Evolutionary conservation across 1,284 basidiomycete genomes (phyloP).

Genomic region (Pyrrhoderma lamaoense): DNA sequence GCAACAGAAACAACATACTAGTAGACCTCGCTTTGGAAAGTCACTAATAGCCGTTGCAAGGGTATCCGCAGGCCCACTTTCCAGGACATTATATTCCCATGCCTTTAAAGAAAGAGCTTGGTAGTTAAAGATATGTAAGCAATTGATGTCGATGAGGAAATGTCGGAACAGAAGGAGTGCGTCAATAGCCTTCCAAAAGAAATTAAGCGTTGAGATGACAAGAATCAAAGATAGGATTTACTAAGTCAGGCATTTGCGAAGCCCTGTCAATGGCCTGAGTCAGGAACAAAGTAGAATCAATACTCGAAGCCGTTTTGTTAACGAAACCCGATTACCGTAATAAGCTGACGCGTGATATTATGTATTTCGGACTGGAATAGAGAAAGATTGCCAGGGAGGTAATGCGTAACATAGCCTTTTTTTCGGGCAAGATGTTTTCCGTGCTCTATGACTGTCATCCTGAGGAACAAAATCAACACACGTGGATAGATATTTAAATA

Average conservation of each 20-base stretch:
- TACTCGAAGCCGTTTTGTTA: not conserved
- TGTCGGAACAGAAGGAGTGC: constrained; percentile 20
- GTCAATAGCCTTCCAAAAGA: constrained; percentile 12
- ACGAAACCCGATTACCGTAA: constrained; percentile 17
- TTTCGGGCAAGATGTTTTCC: constrained; percentile 16
- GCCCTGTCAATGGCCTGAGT: no score
- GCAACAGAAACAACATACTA: no score
- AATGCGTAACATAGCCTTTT: constrained; percentile 19
- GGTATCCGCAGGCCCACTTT: constrained; percentile 9
- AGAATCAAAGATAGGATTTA: not conserved
- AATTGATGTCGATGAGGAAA: constrained; percentile 19
- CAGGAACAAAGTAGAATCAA: not conserved
- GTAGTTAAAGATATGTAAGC: constrained; percentile 15
- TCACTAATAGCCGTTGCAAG: constrained; percentile 18
- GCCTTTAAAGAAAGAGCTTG: constrained; percentile 15
- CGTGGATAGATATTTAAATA: no score
- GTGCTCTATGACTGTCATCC: constrained; percentile 20
- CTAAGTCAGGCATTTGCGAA: not conserved
- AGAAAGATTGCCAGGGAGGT: constrained; percentile 18
- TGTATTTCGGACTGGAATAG: constrained; percentile 20
- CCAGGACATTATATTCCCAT: constrained; percentile 14
- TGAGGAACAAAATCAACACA: not conserved
- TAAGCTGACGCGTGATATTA: constrained; percentile 1
- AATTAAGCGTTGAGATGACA: not conserved
- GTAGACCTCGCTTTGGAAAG: constrained; percentile 20